Evolutionary conservation across 2,329 filamentous ascomycete species (phyloP), one percentile per base, ranked within the genome.

Genomic region (Aspergillaceae sp.): DNA sequence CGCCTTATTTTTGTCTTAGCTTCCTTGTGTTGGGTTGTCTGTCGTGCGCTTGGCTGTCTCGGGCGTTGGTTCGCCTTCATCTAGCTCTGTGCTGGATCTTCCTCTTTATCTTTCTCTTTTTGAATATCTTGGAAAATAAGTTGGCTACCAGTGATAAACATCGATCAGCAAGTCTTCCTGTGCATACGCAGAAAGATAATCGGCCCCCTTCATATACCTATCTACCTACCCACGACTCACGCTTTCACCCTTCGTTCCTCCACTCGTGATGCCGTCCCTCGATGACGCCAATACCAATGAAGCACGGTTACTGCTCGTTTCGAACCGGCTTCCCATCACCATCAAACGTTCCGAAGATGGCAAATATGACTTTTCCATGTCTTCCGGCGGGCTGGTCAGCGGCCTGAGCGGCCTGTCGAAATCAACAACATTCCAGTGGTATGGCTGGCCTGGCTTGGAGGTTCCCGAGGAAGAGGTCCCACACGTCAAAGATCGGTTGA

Each of bases 381-480:
- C 91, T 41, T 97, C 92, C 2, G 92, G 92, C 48, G 92, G 92
- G 36, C 79, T 98, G 36, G 92, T 97, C 60, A 95, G 88, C 43
- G 92, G 92, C 19, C 76, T 98, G 50, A 94, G 87, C 56, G 92
- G 92, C 28, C 73, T 97, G 48, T 84, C 87, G 59, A 96, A 96
- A 71, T 86, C 87, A 30, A 95, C 88, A 28, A 91, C 84, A 56
- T 97, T 97, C 69, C 87, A 92, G 68, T 98, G 92, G 92, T 97
- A 97, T 69, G 92, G 92, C 56, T 97, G 92, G 91, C 90, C 92
- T 1, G 92, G 92, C 34, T 72, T 95, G 42, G 88, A 97, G 67
- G 82, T 97, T 4, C 91, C 91, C 35, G 87, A 94, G 52, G 78
- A 82, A 46, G 91, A 97, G 67, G 78, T 87, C 38, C 74, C 78